Base-by-base conservation (phyloP, 257 asterid species). In the Solanum chmielewskii region DNA sequence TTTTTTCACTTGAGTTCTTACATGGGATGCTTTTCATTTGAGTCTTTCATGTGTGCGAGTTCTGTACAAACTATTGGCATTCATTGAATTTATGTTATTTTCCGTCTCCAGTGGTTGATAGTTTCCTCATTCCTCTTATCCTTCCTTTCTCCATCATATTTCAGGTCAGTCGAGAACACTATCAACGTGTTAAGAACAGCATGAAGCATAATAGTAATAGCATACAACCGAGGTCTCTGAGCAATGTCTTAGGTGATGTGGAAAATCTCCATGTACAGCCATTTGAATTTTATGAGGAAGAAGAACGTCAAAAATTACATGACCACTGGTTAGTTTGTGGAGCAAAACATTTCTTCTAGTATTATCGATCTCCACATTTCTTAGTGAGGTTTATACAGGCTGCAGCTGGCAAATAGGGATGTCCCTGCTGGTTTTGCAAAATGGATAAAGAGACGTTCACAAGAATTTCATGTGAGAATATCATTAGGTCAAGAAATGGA, bases 161-260 rank as follows among this genome's bases (percentile, higher is more conserved):
- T 66, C 94, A 96, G 98, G 96, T 97, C 90, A 97, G 99, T 98
- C 95, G 93, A 90, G 94, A 93, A 86, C 99, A 94, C 87, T 97
- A 94, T 90, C 95, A 89, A 86, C 98, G 94, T 87, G 94, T 94
- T 83, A 94, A 94, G 93, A 95, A 92, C 91, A 93, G 97, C 88
- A 94, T 94, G 98, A 93, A 92, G 89, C 91, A 90, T 87, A 86
- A 92, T 87, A 93, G 95, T 83, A 94, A 89, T 90, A 91, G 97
- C 94, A 93, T 93, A 83, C 96, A 90, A 89, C 93, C 92, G 9
- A 95, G 92, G 89, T 93, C 94, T 86, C 91, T 97, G 71, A 94
- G 92, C 90, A 94, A 91, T 82, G 97, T 97, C 84, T 90, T 97
- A 91, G 99, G 98, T 89, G 93, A 90, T 90, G 87, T 94, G 84